Base-by-base conservation (phyloP, 768 basidiomycete species). In the Coprinopsis cinerea region DNA sequence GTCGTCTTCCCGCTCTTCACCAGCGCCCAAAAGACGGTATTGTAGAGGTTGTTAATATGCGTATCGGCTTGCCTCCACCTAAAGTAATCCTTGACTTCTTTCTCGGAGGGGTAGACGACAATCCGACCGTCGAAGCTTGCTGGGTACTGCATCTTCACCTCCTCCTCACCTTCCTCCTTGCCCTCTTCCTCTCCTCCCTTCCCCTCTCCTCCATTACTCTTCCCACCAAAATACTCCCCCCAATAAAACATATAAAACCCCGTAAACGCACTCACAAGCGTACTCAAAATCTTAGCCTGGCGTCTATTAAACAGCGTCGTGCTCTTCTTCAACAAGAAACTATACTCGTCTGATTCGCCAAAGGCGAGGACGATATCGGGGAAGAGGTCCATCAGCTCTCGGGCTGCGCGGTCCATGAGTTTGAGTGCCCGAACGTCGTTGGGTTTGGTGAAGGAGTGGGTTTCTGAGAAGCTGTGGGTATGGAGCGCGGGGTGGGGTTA, bases 41-140 rank as follows among this genome's bases (percentile, higher is more conserved):
- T 99, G 70, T 98, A 94, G 20, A 99, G 69, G 63, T 99, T 99
- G 62, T 99, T 99, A 62, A 98, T 87, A 62, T 99, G 96, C 0
- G 96, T 95, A 62, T 98, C 95, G 0, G 86, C 88, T 64, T 98
- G 96, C 51, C 96, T 71, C 96, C 96, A 99, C 0, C 89, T 69
- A 62, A 97, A 94, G 63, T 99, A 99, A 64, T 99, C 96, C 6
- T 83, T 78, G 7, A 95, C 73, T 53, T 86, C 81, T 45, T 72
- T 75, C 27, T 73, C 74, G 0, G 73, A 70, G 0, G 95, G 92
- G 66, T 98, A 97, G 14, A 88, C 61, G 0, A 93, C 77, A 41
- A 91, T 81, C 42, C 95, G 75, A 1, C 91, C 92, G 62, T 99
- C 96, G 60, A 99, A 99, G 0, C 85, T 87, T 0, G 95, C 95